Evolutionary conservation across 106 monocot genomes (phyloP), one percentile per base, ranked within the genome.

Genomic region (Allium sativum): DNA sequence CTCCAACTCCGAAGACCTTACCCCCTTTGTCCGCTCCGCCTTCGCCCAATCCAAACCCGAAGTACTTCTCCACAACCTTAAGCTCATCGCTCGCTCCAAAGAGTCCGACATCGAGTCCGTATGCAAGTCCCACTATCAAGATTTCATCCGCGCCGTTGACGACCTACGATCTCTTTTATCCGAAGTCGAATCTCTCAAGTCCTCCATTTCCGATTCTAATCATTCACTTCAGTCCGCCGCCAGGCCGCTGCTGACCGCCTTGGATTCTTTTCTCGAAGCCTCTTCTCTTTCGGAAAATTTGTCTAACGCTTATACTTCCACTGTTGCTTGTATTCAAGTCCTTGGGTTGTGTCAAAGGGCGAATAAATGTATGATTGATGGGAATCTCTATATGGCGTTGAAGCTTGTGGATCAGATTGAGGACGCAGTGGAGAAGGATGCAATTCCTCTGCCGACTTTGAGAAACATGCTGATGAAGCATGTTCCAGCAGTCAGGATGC

Each of bases 101-200:
- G 96, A 98, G 45, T 74, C 82, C 7, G 96, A 98, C 69, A 98
- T 91, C 84, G 87, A 98, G 76, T 87, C 84, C 22, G 76, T 98
- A 58, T 98, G 96, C 82, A 74, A 72, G 53, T 69, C 80, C 40
- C 90, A 98, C 84, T 98, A 84, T 76, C 84, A 90, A 63, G 96
- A 98, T 69, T 98, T 98, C 80, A 98, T 98, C 80, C 66, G 75
- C 64, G 96, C 96, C 48, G 96, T 98, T 58, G 96, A 98, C 67
- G 91, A 98, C 73, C 87, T 98, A 70, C 84, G 96, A 17, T 98
- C 96, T 58, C 87, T 98, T 31, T 91, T 98, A 59, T 82, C 90
- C 52, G 91, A 87, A 12, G 91, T 75, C 48, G 91, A 98, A 42
- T 74, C 84, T 67, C 82, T 98, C 73, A 98, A 98, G 68, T 77